Conservation (phyloP, 1,284 basidiomycete species). For the Phylloboletellus chloephorus region DNA sequence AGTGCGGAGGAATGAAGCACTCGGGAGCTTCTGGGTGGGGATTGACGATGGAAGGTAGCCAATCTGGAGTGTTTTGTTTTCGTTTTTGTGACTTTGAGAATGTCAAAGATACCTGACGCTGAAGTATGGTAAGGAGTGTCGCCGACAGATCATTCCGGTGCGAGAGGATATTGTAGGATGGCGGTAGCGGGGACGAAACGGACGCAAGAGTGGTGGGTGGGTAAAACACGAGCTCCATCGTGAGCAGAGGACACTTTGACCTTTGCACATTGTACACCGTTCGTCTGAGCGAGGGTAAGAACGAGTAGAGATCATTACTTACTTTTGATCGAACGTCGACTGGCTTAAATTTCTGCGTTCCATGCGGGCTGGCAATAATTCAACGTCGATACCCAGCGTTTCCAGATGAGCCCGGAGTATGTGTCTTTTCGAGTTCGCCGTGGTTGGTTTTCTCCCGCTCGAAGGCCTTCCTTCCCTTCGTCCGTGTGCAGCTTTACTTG, state of each 20-base stretch:
- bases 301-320: conserved; percentile 39
- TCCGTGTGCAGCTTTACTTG: conserved; percentile 20
- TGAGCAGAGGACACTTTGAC: conserved; percentile 62
- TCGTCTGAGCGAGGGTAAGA: conserved; percentile 1
- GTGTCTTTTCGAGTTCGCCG: conserved; percentile 43
- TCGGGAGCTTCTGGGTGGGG: conserved; percentile 53
- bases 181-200: conserved; percentile 35
- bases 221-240: conserved; percentile 65
- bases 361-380: conserved; percentile 80
- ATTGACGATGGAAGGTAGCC: conserved; percentile 49
- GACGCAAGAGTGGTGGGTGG: conserved; percentile 42
- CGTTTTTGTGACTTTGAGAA: conserved; percentile 27
- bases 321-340: conserved; percentile 79
- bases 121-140: conserved; percentile 48
- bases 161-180: conserved; percentile 45
- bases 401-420: conserved; percentile 63
- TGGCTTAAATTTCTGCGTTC: conserved; percentile 69
- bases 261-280: conserved; percentile 34
- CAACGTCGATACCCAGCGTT: conserved; percentile 63
- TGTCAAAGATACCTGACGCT: conserved; percentile 33
- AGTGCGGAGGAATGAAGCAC: conserved; percentile 50
- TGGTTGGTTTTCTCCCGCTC: conserved; percentile 19
- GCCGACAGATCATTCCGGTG: conserved; percentile 54
- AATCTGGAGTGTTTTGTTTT: conserved; percentile 43
- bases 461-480: conserved; percentile 12